These are phyloP conservation scores for Solanum hybrid DNA, from an alignment of 305 asterid genomes.

Conservation along the genomic window DNA sequence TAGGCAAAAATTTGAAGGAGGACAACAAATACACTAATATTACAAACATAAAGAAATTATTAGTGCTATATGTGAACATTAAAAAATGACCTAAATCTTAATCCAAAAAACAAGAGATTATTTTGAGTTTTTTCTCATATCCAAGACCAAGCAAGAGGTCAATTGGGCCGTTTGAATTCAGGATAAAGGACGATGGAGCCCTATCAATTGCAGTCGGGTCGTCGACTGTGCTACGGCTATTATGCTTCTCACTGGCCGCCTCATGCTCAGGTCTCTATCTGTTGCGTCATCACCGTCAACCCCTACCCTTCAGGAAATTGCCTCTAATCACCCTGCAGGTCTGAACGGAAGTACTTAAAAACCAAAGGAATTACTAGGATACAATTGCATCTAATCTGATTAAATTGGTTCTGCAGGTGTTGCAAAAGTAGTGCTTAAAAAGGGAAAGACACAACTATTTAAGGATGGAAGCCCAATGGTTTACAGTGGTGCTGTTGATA, in stretches of 20 bases:
- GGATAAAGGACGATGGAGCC: not conserved
- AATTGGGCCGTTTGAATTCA: not conserved
- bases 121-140: not conserved
- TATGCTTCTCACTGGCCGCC: conserved; percentile 44
- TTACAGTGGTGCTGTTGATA: conserved; percentile 90
- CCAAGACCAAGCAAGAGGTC: not conserved
- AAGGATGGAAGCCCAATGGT: conserved; percentile 94
- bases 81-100: not conserved
- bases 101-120: not conserved
- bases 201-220: not conserved
- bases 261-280: conserved; percentile 36
- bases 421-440: conserved; percentile 85
- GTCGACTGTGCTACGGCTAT: not conserved
- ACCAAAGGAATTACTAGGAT: not conserved
- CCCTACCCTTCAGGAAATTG: conserved; percentile 51
- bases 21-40: not conserved
- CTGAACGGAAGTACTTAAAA: not conserved
- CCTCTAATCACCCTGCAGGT: conserved; percentile 60
- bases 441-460: conserved; percentile 87
- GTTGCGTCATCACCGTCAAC: conserved; percentile 31
- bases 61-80: not conserved
- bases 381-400: not conserved
- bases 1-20: not conserved
- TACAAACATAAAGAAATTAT: not conserved
- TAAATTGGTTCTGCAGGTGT: conserved; percentile 36